Evolutionary conservation across 2,329 filamentous ascomycete genomes (phyloP).

Genomic region (Lasiodiplodia gonubiensis): DNA sequence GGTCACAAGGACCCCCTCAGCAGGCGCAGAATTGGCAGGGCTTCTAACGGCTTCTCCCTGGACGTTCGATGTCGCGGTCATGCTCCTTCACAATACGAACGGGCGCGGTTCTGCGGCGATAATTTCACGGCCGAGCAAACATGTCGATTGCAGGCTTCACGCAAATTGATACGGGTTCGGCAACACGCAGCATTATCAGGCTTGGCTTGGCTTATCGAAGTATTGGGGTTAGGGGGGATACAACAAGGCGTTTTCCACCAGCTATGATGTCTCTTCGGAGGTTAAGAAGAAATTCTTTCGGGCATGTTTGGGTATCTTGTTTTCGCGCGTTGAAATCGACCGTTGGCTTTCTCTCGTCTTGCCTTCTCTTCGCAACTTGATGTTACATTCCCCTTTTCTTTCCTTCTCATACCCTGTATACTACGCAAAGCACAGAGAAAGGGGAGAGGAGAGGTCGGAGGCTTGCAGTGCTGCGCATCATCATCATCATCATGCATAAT

Average conservation of each 20-base stretch:
- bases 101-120: background rate
- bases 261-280: slow-evolving; percentile 10
- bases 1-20: slow-evolving; percentile 49
- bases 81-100: background rate
- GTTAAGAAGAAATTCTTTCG: slow-evolving; percentile 19
- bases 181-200: slow-evolving; percentile 20
- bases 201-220: slow-evolving; percentile 20
- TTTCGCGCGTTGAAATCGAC: slow-evolving; percentile 2
- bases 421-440: slow-evolving; percentile 33
- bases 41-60: slow-evolving; percentile 31
- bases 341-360: slow-evolving; percentile 8
- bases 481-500: slow-evolving; percentile 27
- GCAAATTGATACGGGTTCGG: slow-evolving; percentile 26
- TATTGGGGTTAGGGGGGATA: slow-evolving; percentile 17
- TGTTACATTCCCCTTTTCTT: slow-evolving; percentile 29
- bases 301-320: slow-evolving; percentile 26
- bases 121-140: background rate
- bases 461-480: slow-evolving; percentile 29
- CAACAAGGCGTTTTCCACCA: slow-evolving; percentile 13
- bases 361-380: slow-evolving; percentile 1
- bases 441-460: slow-evolving; percentile 23
- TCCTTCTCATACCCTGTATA: slow-evolving; percentile 39
- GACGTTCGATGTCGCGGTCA: background rate
- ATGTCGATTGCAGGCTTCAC: background rate
- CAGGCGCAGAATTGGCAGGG: slow-evolving; percentile 49